Percentiles rank a stretch among this genome's conserved stretches.
phyloP scores from a whole-genome alignment of 1,139 yeast species.

The Meyerozyma athensensis region DNA sequence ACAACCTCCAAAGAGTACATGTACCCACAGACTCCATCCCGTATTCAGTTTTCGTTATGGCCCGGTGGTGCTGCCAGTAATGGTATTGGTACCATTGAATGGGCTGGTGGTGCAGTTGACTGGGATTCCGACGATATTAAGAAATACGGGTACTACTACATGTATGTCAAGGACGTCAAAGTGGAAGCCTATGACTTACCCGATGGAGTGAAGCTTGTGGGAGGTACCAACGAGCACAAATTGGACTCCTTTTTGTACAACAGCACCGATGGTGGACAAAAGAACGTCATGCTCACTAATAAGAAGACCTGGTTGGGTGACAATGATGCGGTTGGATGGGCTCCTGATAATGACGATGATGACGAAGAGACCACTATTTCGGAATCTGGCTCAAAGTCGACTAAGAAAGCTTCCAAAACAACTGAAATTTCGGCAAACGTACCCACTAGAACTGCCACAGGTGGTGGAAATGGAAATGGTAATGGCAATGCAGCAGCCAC shows the following conservation, averaged over 20 bases:
- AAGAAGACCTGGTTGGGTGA: slow-evolving; percentile 53
- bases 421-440: slow-evolving; percentile 12
- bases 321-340: slow-evolving; percentile 59
- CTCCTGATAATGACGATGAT: slow-evolving; percentile 41
- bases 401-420: slow-evolving; percentile 10
- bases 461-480: slow-evolving; percentile 6
- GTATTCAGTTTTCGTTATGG: slow-evolving; percentile 86
- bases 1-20: slow-evolving; percentile 51
- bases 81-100: slow-evolving; percentile 73
- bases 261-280: slow-evolving; percentile 39
- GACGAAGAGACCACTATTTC: slow-evolving; percentile 10
- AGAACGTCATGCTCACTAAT: slow-evolving; percentile 53
- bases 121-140: slow-evolving; percentile 76
- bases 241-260: slow-evolving; percentile 53
- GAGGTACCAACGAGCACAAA: slow-evolving; percentile 34
- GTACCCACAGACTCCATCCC: slow-evolving; percentile 90
- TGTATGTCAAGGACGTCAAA: slow-evolving; percentile 53
- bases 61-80: slow-evolving; percentile 75
- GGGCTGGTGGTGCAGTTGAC: slow-evolving; percentile 91
- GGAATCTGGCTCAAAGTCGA: slow-evolving; percentile 11
- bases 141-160: slow-evolving; percentile 74
- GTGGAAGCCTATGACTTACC: slow-evolving; percentile 74
- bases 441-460: slow-evolving; percentile 12
- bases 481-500: slow-evolving; percentile 8
- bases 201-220: slow-evolving; percentile 27